Base-by-base conservation (phyloP, 257 asterid genomes). In the Nemophila menziesii region DNA sequence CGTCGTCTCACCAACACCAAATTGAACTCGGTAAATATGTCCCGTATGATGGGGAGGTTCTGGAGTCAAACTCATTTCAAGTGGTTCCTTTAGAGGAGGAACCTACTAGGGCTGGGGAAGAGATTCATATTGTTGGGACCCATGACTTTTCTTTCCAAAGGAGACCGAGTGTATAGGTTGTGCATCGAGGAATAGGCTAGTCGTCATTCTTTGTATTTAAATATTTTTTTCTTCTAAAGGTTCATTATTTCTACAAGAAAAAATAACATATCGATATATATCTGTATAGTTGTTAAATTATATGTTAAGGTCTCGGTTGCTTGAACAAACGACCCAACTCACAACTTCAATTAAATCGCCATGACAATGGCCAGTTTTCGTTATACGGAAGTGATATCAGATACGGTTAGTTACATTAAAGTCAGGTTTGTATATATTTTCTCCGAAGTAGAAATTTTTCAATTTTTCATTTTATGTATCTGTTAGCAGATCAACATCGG, bases 131-230 rank as follows among this genome's bases (percentile, higher is more conserved):
- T 43, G 54, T 44, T 0, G 26, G 49, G 39, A 22, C 69, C 0
- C 67, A 46, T 27, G 90, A 75, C 0, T 79, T 83, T 46, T 71
- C 89, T 0, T 83, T 83, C 41, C 74, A 56, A 24, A 45, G 14
- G 11, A 34, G 17, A 8, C 11, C 53, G 13, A 40, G 43, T 39
- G 5, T 17, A 20, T 45, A 41, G 45, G 18, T 21, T n/a, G 16
- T n/a, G n/a, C n/a, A n/a, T n/a, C 40, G 48, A 26, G 11, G 11
- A 18, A 20, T 33, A 11, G 14, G 4, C n/a, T n/a, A n/a, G n/a
- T n/a, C n/a, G n/a, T n/a, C n/a, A n/a, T n/a, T n/a, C n/a, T n/a
- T n/a, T n/a, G n/a, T n/a, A n/a, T n/a, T n/a, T n/a, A n/a, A n/a
- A n/a, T n/a, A n/a, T n/a, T n/a, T n/a, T n/a, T n/a, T n/a, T n/a